Percentiles rank a stretch among this genome's conserved stretches.
Evolutionary conservation across 495 filamentous ascomycete genomes (phyloP).

Genomic region (Clavariopsis aquatica): DNA sequence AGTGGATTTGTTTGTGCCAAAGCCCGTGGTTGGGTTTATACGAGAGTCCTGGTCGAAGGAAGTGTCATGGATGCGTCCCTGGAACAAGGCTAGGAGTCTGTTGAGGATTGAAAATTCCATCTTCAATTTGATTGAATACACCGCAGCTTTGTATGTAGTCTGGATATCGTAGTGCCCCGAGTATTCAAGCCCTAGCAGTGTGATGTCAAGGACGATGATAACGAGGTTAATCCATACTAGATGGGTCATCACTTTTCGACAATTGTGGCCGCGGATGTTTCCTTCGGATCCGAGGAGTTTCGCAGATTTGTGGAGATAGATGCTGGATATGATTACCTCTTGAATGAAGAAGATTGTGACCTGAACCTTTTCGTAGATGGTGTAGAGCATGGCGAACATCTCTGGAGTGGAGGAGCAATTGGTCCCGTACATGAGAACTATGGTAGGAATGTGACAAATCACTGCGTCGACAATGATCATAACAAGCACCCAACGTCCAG

Average conservation of each 20-base stretch:
- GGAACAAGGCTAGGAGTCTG: slow-evolving; percentile 27
- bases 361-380: slow-evolving; percentile 32
- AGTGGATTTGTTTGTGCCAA: background rate
- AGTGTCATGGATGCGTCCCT: slow-evolving; percentile 19
- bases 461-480: slow-evolving; percentile 30
- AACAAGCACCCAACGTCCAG: slow-evolving; percentile 25
- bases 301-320: slow-evolving; percentile 28
- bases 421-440: slow-evolving; percentile 23
- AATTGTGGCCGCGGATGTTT: slow-evolving; percentile 16
- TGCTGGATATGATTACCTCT: slow-evolving; percentile 25
- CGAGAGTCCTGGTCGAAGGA: background rate
- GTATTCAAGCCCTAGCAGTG: slow-evolving; percentile 38
- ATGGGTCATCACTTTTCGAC: slow-evolving; percentile 20
- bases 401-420: slow-evolving; percentile 18
- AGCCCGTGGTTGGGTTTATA: background rate
- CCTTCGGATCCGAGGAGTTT: slow-evolving; percentile 15
- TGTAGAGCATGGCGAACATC: slow-evolving; percentile 28
- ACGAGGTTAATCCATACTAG: slow-evolving; percentile 40
- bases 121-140: slow-evolving; percentile 46
- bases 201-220: slow-evolving; percentile 38
- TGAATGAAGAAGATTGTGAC: slow-evolving; percentile 31
- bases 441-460: slow-evolving; percentile 30
- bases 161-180: slow-evolving; percentile 39
- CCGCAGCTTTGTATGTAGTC: slow-evolving; percentile 41
- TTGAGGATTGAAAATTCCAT: slow-evolving; percentile 49